These are phyloP conservation scores for Arthrobotrys iridis DNA, from an alignment of 2,329 filamentous ascomycete genomes.

Conservation along the genomic window DNA sequence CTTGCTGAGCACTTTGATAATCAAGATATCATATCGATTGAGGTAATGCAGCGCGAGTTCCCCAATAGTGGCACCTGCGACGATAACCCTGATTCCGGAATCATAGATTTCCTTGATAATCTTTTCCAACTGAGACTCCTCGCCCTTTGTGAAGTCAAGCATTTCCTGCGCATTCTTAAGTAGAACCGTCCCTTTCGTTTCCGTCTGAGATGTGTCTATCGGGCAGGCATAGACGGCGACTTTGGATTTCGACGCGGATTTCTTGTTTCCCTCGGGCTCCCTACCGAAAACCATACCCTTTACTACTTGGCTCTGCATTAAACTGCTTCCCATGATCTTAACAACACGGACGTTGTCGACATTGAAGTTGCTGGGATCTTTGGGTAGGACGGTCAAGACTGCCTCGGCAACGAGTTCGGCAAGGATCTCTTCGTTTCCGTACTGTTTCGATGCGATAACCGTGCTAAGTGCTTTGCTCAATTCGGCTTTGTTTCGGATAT, in stretches of 20 bases:
- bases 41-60: constrained; percentile 97
- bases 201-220: constrained; percentile 93
- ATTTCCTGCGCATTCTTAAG: constrained; percentile 98
- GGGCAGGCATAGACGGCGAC: constrained; percentile 96
- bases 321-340: constrained; percentile 97
- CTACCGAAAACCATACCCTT: constrained; percentile 99
- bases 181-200: constrained; percentile 98
- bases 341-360: constrained; percentile 98
- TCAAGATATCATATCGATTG: constrained; percentile 93
- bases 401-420: constrained; percentile 86
- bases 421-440: constrained; percentile 87
- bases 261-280: constrained; percentile 86
- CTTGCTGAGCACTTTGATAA: constrained; percentile 97
- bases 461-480: constrained; percentile 95
- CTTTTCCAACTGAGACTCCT: constrained; percentile 89
- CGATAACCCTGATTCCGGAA: constrained; percentile 87
- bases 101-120: constrained; percentile 96
- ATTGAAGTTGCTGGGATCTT: constrained; percentile 96
- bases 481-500: constrained; percentile 81
- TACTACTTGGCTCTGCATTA: constrained; percentile 93
- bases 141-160: constrained; percentile 97
- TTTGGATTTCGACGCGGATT: constrained; percentile 92
- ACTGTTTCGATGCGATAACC: constrained; percentile 96
- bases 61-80: constrained; percentile 92
- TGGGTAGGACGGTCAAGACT: constrained; percentile 87